Percentiles rank a stretch among this genome's conserved stretches.
Conservation (phyloP, 495 filamentous ascomycete genomes). For the Lepidopterella palustris region DNA sequence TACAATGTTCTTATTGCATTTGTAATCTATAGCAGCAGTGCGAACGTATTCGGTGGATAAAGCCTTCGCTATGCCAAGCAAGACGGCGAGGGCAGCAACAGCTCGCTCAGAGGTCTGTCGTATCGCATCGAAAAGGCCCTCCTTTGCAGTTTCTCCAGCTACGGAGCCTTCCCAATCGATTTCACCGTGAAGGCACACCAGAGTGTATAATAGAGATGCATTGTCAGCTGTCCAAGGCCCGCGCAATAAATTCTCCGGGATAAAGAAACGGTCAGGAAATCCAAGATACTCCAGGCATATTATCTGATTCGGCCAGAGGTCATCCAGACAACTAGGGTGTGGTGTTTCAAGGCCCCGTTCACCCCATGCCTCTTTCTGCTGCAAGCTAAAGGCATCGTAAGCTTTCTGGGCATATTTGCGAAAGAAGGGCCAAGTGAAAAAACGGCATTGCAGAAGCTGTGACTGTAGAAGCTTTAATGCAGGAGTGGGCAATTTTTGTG, state of each 20-base stretch:
- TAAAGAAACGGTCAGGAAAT: conserved; percentile 20
- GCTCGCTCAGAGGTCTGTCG: conserved; percentile 15
- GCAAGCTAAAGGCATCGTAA: conserved; percentile 3
- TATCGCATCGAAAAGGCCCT: conserved; percentile 22
- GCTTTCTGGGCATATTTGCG: conserved; percentile 21
- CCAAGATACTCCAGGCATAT: conserved; percentile 13
- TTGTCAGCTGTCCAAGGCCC: conserved; percentile 19
- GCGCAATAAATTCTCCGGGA: conserved; percentile 26
- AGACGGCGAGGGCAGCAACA: conserved; percentile 17
- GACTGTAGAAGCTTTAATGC: conserved; percentile 12
- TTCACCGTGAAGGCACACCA: conserved; percentile 20
- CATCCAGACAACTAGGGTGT: conserved; percentile 3
- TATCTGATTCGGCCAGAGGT: conserved; percentile 19
- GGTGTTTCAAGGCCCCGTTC: conserved; percentile 7
- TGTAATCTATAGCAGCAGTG: conserved; percentile 13
- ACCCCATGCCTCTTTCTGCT: conserved; percentile 11
- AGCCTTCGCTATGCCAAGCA: conserved; percentile 13
- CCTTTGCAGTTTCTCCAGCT: conserved; percentile 23
- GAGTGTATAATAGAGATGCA: conserved; percentile 18
- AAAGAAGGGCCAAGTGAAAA: conserved; percentile 25
- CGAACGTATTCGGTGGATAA: conserved; percentile 13
- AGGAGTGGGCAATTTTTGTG: background rate
- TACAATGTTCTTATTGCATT: conserved; percentile 13
- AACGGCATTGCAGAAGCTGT: conserved; percentile 15
- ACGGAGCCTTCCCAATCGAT: conserved; percentile 19